Evolutionary conservation across 2,329 filamentous ascomycete genomes (phyloP), one percentile per base, ranked within the genome.

Genomic region (Aspergillus novoparasiticus): DNA sequence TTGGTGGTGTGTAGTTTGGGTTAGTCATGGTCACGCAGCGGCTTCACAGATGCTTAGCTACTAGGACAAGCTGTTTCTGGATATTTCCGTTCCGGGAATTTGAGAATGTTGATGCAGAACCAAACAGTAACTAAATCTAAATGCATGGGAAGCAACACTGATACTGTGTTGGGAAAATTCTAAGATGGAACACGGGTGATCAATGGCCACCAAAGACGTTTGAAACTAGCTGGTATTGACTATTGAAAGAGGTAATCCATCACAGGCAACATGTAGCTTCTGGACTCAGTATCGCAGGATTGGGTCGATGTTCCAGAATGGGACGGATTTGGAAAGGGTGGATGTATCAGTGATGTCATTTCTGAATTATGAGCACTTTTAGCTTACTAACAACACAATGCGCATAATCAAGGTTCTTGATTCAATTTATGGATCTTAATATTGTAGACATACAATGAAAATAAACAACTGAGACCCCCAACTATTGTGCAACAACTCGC

Each of bases 1-100:
- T 67, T n/a, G 70, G 69, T 12, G 65, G 64, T 32, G 48, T 21
- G 10, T 32, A 51, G 9, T 4, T 32, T 32, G 28, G 12, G 14
- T 51, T n/a, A n/a, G 9, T 23, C 48, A 51, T 51, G 10, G 48
- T 21, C 48, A 14, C 3, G 10, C 9, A 19, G 26, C 12, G 6
- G 14, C 16, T n/a, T 28, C 14, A 30, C 26, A 28, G 26, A 30
- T 19, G 46, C 30, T 14, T 21, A 10, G 28, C 19, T 32, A n/a
- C 48, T 51, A 12, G 28, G 11, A 51, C 6, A 19, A 34, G 11
- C n/a, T 21, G 4, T n/a, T 51, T 1, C 3, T 34, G 28, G n/a
- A 2, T 34, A 34, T 10, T 11, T 32, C 10, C 1, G 21, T 11
- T 32, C 4, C 48, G n/a, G 12, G 8, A 8, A 19, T 51, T 10